Percentiles rank a stretch among this genome's conserved stretches.
Evolutionary conservation across 345 rosid genomes (phyloP).

Genomic region (Citrus reticulata): DNA sequence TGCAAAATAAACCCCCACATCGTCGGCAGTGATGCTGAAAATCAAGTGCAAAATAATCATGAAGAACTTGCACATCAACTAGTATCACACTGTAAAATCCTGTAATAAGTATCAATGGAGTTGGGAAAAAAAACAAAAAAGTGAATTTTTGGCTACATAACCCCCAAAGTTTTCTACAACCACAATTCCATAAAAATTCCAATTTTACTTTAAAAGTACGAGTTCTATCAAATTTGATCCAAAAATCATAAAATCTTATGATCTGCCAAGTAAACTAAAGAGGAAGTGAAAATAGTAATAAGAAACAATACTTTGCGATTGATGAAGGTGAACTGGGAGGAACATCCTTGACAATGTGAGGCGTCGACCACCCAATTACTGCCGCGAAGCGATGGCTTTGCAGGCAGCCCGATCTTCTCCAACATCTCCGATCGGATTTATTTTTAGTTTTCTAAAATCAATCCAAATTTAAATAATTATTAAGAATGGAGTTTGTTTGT

Average conservation of each 20-base stretch:
- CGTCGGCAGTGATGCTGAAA: constrained; percentile 92
- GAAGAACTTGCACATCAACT: not conserved
- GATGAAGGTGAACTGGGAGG: constrained; percentile 90
- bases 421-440: constrained; percentile 36
- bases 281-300: not conserved
- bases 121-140: not conserved
- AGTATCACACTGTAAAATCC: not conserved
- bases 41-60: constrained; percentile 8
- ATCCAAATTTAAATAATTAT: not conserved
- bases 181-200: not conserved
- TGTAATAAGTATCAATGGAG: not conserved
- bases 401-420: constrained; percentile 93
- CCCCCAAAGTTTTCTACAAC: not conserved
- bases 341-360: constrained; percentile 93
- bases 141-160: not conserved
- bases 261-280: not conserved
- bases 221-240: not conserved
- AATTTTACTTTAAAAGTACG: not conserved
- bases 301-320: constrained; percentile 75
- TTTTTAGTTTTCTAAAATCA: not conserved
- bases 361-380: constrained; percentile 81
- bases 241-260: not conserved
- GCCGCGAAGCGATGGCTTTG: constrained; percentile 82
- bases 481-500: too few species aligned
- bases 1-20: constrained; percentile 93